Evolutionary conservation across 2,329 filamentous ascomycete species (phyloP).

Genomic region (Curvularia sp.): DNA sequence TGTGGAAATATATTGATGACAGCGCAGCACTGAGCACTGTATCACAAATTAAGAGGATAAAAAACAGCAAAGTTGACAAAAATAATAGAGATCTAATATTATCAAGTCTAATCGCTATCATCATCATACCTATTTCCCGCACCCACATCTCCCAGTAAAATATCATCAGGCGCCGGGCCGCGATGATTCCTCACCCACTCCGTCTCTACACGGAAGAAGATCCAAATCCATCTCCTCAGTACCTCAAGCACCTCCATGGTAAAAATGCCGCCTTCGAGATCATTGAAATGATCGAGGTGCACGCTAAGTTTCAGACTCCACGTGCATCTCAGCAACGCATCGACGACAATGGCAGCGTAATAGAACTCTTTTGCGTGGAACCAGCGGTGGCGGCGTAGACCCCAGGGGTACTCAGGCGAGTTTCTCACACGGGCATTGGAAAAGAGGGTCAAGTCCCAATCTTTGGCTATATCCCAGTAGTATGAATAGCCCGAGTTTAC

Average conservation of each 20-base stretch:
- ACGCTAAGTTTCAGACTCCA: slow-evolving; percentile 90
- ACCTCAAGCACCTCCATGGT: slow-evolving; percentile 87
- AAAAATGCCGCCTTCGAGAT: slow-evolving; percentile 89
- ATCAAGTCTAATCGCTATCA: slow-evolving; percentile 55
- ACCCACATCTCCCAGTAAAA: slow-evolving; percentile 72
- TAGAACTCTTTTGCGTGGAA: slow-evolving; percentile 78
- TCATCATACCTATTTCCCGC: slow-evolving; percentile 68
- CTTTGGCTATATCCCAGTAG: slow-evolving; percentile 96
- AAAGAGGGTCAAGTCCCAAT: slow-evolving; percentile 94
- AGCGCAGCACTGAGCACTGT: not conserved
- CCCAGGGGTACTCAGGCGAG: slow-evolving; percentile 73
- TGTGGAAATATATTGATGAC: not conserved
- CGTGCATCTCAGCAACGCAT: slow-evolving; percentile 83
- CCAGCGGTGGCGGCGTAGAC: slow-evolving; percentile 75
- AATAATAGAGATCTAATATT: not conserved
- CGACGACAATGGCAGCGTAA: slow-evolving; percentile 79
- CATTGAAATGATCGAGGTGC: slow-evolving; percentile 81
- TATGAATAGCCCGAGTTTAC: slow-evolving; percentile 94
- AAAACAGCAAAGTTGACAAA: not conserved
- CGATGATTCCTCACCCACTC: slow-evolving; percentile 74
- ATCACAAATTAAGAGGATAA: not conserved
- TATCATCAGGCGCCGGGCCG: slow-evolving; percentile 69
- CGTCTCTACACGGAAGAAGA: slow-evolving; percentile 93
- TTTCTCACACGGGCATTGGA: slow-evolving; percentile 64
- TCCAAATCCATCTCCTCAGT: slow-evolving; percentile 90